phyloP scores from a whole-genome alignment of 257 asterid species.

The Schizonepeta tenuifolia region DNA sequence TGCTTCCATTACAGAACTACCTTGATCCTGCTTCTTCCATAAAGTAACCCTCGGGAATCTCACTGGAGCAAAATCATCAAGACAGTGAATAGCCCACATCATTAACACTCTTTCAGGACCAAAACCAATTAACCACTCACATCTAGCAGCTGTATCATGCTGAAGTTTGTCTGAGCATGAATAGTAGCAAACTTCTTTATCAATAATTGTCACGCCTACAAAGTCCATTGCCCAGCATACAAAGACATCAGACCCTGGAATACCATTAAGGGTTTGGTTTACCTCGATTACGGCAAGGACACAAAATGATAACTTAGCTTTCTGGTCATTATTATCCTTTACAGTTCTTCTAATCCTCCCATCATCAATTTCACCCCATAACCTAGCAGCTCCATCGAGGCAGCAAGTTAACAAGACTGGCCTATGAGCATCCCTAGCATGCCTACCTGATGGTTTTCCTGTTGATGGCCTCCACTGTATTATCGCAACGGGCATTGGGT shows the following conservation, averaged over 20 bases:
- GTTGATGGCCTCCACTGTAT: slow-evolving; percentile 94
- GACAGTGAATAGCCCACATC: slow-evolving; percentile 91
- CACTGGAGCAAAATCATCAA: slow-evolving; percentile 88
- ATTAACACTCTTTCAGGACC: slow-evolving; percentile 67
- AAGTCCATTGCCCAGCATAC: slow-evolving; percentile 81
- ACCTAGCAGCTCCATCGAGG: slow-evolving; percentile 86
- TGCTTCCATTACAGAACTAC: slow-evolving; percentile 45
- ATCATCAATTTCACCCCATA: slow-evolving; percentile 93
- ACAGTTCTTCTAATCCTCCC: slow-evolving; percentile 69
- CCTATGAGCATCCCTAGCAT: slow-evolving; percentile 52
- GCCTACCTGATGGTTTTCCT: slow-evolving; percentile 57
- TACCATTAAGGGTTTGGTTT: slow-evolving; percentile 66
- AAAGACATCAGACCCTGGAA: slow-evolving; percentile 64
- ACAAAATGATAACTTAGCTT: slow-evolving; percentile 55
- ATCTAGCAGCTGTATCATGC: slow-evolving; percentile 66
- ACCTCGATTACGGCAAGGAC: slow-evolving; percentile 86
- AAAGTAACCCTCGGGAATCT: slow-evolving; percentile 89
- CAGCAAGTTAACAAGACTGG: slow-evolving; percentile 81
- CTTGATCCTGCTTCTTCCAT: slow-evolving; percentile 73
- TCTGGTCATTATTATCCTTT: slow-evolving; percentile 68
- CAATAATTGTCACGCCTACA: slow-evolving; percentile 55
- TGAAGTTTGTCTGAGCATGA: slow-evolving; percentile 57
- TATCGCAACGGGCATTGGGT: slow-evolving; percentile 81
- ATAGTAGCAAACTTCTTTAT: slow-evolving; percentile 47
- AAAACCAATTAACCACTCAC: slow-evolving; percentile 91